These are phyloP conservation scores for Sugiyamaella qingdaonensis DNA, from an alignment of 805 yeast species.

Conservation along the genomic window DNA sequence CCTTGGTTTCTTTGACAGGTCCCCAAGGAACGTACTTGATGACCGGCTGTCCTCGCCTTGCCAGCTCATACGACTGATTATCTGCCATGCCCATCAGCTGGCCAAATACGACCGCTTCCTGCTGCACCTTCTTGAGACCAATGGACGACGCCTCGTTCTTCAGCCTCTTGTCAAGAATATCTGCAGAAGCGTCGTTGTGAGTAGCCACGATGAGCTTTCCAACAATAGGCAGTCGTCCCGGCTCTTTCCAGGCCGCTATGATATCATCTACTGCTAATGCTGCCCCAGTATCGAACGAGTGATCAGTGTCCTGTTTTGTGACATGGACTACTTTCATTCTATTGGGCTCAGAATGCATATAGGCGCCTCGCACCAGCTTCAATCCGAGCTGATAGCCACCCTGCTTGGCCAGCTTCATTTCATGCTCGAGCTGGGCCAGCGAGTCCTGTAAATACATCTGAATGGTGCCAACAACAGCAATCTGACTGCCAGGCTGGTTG, in stretches of 20 bases:
- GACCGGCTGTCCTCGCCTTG: slow-evolving; percentile 62
- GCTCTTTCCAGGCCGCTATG: slow-evolving; percentile 38
- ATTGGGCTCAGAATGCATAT: slow-evolving; percentile 81
- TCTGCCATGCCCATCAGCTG: slow-evolving; percentile 97
- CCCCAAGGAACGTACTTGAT: slow-evolving; percentile 98
- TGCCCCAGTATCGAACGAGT: slow-evolving; percentile 68
- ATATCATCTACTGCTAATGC: slow-evolving; percentile 57
- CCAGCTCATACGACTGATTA: slow-evolving; percentile 71
- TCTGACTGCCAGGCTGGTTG: slow-evolving; percentile 55
- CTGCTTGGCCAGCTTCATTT: slow-evolving; percentile 58
- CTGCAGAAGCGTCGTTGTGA: slow-evolving; percentile 78
- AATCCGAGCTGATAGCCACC: slow-evolving; percentile 69
- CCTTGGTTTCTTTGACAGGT: slow-evolving; percentile 90
- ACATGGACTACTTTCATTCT: slow-evolving; percentile 64
- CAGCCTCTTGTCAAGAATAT: slow-evolving; percentile 60
- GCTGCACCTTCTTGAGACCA: slow-evolving; percentile 18
- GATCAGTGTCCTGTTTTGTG: slow-evolving; percentile 77
- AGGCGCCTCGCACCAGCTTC: slow-evolving; percentile 93
- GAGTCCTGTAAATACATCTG: slow-evolving; percentile 87
- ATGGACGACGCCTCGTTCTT: slow-evolving; percentile 28
- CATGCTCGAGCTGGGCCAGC: slow-evolving; percentile 53
- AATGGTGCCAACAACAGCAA: slow-evolving; percentile 82
- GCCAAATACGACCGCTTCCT: slow-evolving; percentile 62
- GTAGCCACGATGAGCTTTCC: slow-evolving; percentile 75
- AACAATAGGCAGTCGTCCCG: slow-evolving; percentile 33